Evolutionary conservation across 306 rosid species (phyloP).

Genomic region (Abrus pulchellus): DNA sequence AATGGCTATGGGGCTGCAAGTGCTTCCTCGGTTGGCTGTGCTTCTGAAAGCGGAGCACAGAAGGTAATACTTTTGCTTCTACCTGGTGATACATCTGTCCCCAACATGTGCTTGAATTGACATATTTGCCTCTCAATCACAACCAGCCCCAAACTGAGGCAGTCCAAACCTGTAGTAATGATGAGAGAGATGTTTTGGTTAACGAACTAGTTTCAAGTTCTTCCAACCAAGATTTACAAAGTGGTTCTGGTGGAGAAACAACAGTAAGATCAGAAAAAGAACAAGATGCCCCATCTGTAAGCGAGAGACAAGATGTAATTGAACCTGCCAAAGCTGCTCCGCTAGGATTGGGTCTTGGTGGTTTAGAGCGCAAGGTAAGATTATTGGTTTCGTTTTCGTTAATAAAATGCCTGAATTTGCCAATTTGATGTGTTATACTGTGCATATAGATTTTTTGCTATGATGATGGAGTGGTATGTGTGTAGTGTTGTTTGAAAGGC

Average conservation of each 20-base stretch:
- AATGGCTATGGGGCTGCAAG: slow-evolving; percentile 50
- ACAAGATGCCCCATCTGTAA: slow-evolving; percentile 50
- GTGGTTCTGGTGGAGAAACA: slow-evolving; percentile 62
- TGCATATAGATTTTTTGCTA: slow-evolving; percentile 24
- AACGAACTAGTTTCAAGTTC: slow-evolving; percentile 59
- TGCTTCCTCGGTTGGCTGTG: slow-evolving; percentile 50
- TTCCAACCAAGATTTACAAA: slow-evolving; percentile 56
- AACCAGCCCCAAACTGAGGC: slow-evolving; percentile 52
- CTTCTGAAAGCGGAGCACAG: slow-evolving; percentile 57
- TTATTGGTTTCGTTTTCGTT: slow-evolving; percentile 35
- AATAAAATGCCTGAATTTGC: slow-evolving; percentile 33
- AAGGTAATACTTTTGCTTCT: slow-evolving; percentile 56
- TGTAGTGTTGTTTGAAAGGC: slow-evolving; percentile 8
- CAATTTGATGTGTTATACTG: neutral
- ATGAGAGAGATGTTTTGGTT: slow-evolving; percentile 57
- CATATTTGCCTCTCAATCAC: slow-evolving; percentile 40
- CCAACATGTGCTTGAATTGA: slow-evolving; percentile 31
- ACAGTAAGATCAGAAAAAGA: slow-evolving; percentile 50
- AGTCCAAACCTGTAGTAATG: slow-evolving; percentile 49
- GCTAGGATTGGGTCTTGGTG: slow-evolving; percentile 85
- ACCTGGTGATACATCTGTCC: slow-evolving; percentile 19
- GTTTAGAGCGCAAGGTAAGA: slow-evolving; percentile 85
- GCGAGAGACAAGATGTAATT: slow-evolving; percentile 56
- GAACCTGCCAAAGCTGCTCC: slow-evolving; percentile 74
- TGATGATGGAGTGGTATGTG: slow-evolving; percentile 33